Evolutionary conservation across 2,329 filamentous ascomycete species (phyloP).

Genomic region (Penicillium sp.): DNA sequence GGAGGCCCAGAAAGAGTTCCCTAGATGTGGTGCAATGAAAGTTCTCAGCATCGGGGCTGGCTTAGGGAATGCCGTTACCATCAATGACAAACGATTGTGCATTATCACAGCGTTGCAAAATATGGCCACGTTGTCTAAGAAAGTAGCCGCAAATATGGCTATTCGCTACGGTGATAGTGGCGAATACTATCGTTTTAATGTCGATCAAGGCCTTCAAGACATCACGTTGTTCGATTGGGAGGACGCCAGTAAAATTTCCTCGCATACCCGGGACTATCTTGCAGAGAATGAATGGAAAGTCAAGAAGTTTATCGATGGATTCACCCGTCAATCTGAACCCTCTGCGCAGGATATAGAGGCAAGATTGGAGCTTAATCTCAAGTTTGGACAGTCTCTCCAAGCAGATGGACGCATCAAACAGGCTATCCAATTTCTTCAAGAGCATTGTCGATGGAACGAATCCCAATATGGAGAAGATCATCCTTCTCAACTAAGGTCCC

Average conservation of each 20-base stretch:
- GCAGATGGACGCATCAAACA: too few relatives aligned
- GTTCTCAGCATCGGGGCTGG: constrained; percentile 1
- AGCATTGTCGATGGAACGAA: too few relatives aligned
- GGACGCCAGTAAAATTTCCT: neutral
- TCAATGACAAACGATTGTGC: neutral
- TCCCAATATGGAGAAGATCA: neutral
- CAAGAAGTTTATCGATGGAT: neutral
- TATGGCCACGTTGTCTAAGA: neutral
- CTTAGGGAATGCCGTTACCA: neutral
- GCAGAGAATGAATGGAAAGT: neutral
- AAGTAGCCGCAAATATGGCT: neutral
- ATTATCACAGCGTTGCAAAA: neutral
- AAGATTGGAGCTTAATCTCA: too few relatives aligned
- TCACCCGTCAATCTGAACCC: too few relatives aligned
- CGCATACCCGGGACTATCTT: neutral
- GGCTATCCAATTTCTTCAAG: too few relatives aligned
- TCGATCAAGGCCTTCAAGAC: neutral
- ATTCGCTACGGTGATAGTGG: neutral
- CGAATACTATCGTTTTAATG: constrained; percentile 3
- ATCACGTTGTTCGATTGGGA: neutral
- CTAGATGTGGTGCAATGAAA: neutral
- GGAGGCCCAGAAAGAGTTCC: neutral
- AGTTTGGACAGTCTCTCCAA: too few relatives aligned
- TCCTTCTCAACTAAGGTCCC: neutral
- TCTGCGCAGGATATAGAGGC: too few relatives aligned